Percentiles rank a stretch among this genome's conserved stretches.
phyloP scores from a whole-genome alignment of 164 flowering plant species.

The Stephania japonica region DNA sequence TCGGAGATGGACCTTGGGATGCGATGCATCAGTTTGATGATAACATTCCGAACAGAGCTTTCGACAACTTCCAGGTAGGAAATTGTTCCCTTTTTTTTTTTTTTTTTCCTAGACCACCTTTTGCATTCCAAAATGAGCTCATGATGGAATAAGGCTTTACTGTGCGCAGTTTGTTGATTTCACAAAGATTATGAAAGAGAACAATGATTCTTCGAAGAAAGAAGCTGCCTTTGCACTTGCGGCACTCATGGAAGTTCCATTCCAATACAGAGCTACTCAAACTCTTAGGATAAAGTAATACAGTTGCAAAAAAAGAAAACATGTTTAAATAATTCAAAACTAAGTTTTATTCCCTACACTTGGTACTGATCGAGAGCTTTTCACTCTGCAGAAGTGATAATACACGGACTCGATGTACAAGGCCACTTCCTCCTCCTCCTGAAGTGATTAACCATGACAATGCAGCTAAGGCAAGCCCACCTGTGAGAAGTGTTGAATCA shows the following conservation, averaged over 20 bases:
- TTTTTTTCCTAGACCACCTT: not conserved
- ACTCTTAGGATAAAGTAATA: conserved; percentile 36
- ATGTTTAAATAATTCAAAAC: not conserved
- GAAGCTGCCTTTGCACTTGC: conserved; percentile 89
- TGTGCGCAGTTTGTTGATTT: conserved; percentile 95
- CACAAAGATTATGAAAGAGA: conserved; percentile 77
- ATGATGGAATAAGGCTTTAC: not conserved
- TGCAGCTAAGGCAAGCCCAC: conserved; percentile 25
- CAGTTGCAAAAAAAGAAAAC: conserved; percentile 8
- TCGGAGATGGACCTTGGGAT: conserved; percentile 99
- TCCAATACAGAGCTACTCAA: conserved; percentile 68
- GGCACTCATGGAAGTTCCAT: conserved; percentile 90
- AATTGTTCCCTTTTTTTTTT: not conserved
- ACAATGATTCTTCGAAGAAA: conserved; percentile 43
- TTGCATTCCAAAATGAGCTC: too few species aligned
- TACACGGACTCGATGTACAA: conserved; percentile 19
- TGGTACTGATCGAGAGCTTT: not conserved
- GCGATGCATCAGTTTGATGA: conserved; percentile 81
- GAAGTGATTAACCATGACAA: conserved; percentile 57
- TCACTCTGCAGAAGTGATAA: conserved; percentile 23
- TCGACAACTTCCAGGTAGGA: conserved; percentile 85
- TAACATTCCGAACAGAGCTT: conserved; percentile 64
- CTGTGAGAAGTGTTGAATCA: conserved; percentile 16
- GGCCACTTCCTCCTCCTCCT: conserved; percentile 69
- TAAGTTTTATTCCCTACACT: not conserved